phyloP scores from a whole-genome alignment of 257 asterid species.

The Solanum virginianum region DNA sequence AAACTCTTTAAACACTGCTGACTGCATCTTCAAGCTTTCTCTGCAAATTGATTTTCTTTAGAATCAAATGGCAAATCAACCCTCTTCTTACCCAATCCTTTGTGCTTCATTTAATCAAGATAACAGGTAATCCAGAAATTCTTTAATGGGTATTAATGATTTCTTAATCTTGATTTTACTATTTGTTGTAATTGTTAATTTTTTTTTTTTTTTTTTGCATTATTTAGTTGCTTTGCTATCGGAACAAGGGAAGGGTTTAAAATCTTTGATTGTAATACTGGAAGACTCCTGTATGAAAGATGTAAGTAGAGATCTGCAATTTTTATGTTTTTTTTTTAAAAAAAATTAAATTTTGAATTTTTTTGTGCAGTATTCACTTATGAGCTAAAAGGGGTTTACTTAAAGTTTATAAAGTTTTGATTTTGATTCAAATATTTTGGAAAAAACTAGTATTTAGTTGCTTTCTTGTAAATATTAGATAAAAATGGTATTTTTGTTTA shows the following conservation, averaged over 20 bases:
- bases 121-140: slow-evolving; percentile 29
- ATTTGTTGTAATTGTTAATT: neutral
- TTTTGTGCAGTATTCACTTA: neutral
- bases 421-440: neutral
- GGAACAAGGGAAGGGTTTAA: slow-evolving; percentile 77
- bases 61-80: slow-evolving; percentile 35
- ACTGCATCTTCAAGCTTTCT: neutral
- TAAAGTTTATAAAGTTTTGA: neutral
- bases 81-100: slow-evolving; percentile 42
- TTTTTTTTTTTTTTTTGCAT: neutral
- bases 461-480: neutral
- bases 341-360: neutral
- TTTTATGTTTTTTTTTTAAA: neutral
- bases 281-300: slow-evolving; percentile 73
- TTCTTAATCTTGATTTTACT: neutral
- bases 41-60: neutral
- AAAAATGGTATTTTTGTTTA: neutral
- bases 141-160: neutral
- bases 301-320: slow-evolving; percentile 17
- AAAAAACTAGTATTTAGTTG: neutral
- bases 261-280: slow-evolving; percentile 61
- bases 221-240: slow-evolving; percentile 64
- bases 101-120: slow-evolving; percentile 94
- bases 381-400: neutral
- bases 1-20: neutral